Base-by-base conservation (phyloP, 331 rosid genomes). In the Spiraea crenata region DNA sequence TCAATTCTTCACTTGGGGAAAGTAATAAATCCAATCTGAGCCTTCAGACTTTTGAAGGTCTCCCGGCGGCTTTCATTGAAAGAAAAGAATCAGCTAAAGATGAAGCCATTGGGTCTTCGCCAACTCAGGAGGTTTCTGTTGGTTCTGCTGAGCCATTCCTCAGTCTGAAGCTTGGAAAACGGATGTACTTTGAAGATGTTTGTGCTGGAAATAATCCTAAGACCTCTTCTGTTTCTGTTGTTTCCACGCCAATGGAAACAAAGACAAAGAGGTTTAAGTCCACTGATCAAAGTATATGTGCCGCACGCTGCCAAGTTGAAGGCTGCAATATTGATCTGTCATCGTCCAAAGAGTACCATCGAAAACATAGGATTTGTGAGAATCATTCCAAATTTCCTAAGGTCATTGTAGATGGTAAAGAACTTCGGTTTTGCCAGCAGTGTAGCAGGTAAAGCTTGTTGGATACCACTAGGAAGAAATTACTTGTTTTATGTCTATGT, bases 401-500 rank as follows among this genome's bases (percentile, higher is more conserved):
- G 75, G 97, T 90, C 65, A 55, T 82, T 77, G 81, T 93, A 50
- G 84, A 72, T 68, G 90, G 97, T 48, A 51, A 84, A 60, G 96
- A 88, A 65, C 83, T 82, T 7, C 93, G 98, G 74, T 93, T 93
- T 82, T 93, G 98, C 84, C 98, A 93, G 79, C 98, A 93, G 64
- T 93, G 98, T 70, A 93, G 98, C 85, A 87, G 98, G 98, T 93
- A 82, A 84, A 76, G 46, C 71, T 80, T 68, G 69, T 76, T 54
- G 20, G 44, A 19, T 56, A 74, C 59, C 38, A 0, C 2, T 46
- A 55, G 47, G 54, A 69, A 64, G 14, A 16, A 39, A 9, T 74
- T 61, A 49, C 44, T 58, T 66, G 51, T 59, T 19, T 17, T 67
- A 40, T 57, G 62, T 7, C 12, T 38, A 17, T 51, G 48, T 57